A percentile compares a stretch with the other conserved stretches of the same genome.
phyloP scores from a whole-genome alignment of 441 rosid species.

The Kokia cookei region DNA sequence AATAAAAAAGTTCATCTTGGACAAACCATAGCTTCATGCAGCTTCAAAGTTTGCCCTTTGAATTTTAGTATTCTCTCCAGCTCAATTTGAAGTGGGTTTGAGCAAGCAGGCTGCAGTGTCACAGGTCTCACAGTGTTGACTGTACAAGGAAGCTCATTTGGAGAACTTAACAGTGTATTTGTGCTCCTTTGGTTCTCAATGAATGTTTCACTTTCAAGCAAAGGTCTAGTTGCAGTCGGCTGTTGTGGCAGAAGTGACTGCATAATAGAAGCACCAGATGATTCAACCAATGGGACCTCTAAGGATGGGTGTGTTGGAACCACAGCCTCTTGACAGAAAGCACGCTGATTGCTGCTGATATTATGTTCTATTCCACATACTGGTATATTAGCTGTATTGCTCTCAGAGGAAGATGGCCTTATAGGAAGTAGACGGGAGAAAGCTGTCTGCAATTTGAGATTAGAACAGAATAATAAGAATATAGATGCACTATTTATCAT shows the following conservation, averaged over 20 bases:
- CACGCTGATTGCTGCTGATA: not conserved
- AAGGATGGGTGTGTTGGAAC: slow-evolving; percentile 2
- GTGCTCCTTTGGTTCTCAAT: not conserved
- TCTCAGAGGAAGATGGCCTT: not conserved
- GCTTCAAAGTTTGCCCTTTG: slow-evolving; percentile 11
- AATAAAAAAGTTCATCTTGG: not conserved
- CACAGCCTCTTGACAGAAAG: slow-evolving; percentile 9
- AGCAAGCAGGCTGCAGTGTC: slow-evolving; percentile 5
- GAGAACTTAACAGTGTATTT: not conserved
- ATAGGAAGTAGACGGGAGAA: not conserved
- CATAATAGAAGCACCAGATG: not conserved
- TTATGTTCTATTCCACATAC: not conserved
- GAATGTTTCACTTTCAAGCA: not conserved
- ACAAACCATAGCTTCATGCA: slow-evolving; percentile 15
- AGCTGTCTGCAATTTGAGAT: not conserved
- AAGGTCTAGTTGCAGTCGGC: not conserved
- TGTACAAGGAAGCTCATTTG: not conserved
- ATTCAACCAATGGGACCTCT: not conserved
- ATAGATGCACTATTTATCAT: not conserved
- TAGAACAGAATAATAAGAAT: not conserved
- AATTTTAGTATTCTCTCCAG: slow-evolving; percentile 8
- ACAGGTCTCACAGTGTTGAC: not conserved
- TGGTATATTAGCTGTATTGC: not conserved
- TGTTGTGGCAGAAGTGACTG: not conserved
- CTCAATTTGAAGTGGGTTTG: slow-evolving; percentile 16